Evolutionary conservation across 768 basidiomycete genomes (phyloP).

Genomic region (Amanita muscaria): DNA sequence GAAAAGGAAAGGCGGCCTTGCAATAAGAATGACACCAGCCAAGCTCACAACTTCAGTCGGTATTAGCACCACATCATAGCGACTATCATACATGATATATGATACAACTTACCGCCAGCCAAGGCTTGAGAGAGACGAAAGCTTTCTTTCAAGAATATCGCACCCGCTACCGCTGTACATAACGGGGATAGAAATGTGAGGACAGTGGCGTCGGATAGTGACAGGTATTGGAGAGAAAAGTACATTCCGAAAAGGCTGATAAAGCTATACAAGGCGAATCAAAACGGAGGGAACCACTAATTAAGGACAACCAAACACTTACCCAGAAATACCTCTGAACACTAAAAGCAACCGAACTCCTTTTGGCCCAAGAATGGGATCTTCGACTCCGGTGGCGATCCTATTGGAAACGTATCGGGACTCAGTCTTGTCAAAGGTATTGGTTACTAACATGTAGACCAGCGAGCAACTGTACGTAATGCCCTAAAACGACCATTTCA

Average conservation of each 20-base stretch:
- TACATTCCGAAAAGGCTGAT: conserved; percentile 61
- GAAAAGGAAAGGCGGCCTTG: conserved; percentile 70
- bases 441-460: too few species aligned
- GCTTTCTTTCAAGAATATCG: conserved; percentile 44
- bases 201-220: conserved; percentile 69
- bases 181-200: conserved; percentile 70
- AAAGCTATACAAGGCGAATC: conserved; percentile 43
- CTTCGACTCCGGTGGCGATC: too few species aligned
- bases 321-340: too few species aligned
- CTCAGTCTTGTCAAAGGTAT: too few species aligned
- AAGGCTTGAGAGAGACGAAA: conserved; percentile 46
- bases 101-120: conserved; percentile 34
- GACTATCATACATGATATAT: not conserved
- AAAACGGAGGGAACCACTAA: too few species aligned
- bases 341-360: too few species aligned
- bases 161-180: conserved; percentile 41
- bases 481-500: too few species aligned
- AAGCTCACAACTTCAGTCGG: conserved; percentile 37
- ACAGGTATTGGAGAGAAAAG: conserved; percentile 64
- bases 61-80: not conserved
- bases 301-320: too few species aligned
- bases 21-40: conserved; percentile 72
- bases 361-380: too few species aligned
- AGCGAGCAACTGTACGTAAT: too few species aligned
- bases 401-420: too few species aligned